phyloP scores from a whole-genome alignment of 1,284 basidiomycete species.

The Porodaedalea pini region DNA sequence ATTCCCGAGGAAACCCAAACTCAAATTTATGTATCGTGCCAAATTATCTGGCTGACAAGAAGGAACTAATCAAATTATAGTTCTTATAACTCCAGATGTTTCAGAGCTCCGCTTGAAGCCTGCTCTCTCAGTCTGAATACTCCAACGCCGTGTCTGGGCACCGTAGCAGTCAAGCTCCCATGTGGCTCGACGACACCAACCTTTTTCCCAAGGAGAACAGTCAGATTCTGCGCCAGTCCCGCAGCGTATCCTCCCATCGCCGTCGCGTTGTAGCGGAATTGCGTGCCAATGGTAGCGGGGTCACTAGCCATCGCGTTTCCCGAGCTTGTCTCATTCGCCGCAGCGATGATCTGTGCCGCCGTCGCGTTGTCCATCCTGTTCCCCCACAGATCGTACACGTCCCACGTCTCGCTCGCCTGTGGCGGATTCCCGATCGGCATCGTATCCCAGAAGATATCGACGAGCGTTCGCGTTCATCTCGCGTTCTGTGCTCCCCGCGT shows the following conservation, averaged over 20 bases:
- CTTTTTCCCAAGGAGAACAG: slow-evolving; percentile 17
- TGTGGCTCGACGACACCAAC: slow-evolving; percentile 12
- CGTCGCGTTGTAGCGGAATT: slow-evolving; percentile 18
- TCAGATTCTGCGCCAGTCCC: slow-evolving; percentile 12
- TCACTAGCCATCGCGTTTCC: slow-evolving; percentile 7
- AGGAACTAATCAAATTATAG: no score
- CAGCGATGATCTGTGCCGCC: slow-evolving; percentile 17
- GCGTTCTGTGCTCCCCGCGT: slow-evolving; percentile 17
- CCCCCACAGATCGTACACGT: slow-evolving; percentile 21
- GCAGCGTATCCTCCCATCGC: slow-evolving; percentile 17
- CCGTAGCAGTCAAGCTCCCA: slow-evolving; percentile 12
- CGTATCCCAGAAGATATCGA: slow-evolving; percentile 19
- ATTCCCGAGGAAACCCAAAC: no score
- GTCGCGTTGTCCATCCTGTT: slow-evolving; percentile 21
- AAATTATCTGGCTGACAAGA: no score
- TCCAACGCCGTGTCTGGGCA: slow-evolving; percentile 15
- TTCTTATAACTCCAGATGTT: slow-evolving; percentile 1
- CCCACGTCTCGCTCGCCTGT: slow-evolving; percentile 19
- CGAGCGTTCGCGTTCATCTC: slow-evolving; percentile 21
- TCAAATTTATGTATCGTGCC: no score
- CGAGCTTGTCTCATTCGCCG: slow-evolving; percentile 12
- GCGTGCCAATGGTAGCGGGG: slow-evolving; percentile 7
- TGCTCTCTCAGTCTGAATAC: slow-evolving; percentile 15
- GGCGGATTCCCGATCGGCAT: slow-evolving; percentile 14
- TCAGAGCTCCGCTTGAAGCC: not conserved